Percentiles rank a stretch among this genome's conserved stretches.
phyloP scores from a whole-genome alignment of 495 filamentous ascomycete species.

The Neurospora sp. region DNA sequence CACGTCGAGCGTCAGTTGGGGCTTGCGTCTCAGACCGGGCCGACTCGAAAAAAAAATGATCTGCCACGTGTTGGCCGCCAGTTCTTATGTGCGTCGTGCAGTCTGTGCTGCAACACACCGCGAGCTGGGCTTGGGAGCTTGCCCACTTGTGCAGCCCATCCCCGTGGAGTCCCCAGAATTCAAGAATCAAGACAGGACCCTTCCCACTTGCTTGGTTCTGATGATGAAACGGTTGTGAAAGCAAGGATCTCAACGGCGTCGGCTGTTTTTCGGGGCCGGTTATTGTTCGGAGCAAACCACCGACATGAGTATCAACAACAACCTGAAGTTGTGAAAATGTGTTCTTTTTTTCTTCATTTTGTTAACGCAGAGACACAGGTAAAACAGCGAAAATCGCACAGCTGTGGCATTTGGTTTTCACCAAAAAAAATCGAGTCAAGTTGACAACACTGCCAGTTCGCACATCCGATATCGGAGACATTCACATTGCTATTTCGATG shows the following conservation, averaged over 20 bases:
- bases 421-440: neutral
- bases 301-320: neutral
- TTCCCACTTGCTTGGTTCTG: neutral
- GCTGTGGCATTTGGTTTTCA: neutral
- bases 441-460: neutral
- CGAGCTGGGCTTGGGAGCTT: neutral
- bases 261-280: neutral
- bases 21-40: neutral
- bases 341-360: neutral
- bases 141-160: neutral
- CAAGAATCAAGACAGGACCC: neutral
- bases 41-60: neutral
- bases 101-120: neutral
- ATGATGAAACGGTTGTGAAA: neutral
- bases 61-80: neutral
- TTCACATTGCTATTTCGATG: neutral
- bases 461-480: neutral
- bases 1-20: neutral
- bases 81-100: neutral
- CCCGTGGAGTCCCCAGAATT: neutral
- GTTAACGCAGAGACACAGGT: neutral
- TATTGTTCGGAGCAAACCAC: neutral
- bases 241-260: neutral
- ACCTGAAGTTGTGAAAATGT: neutral
- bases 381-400: neutral